Evolutionary conservation across 176 grass and related monocot genomes (phyloP).

Genomic region (Pharus latifolius): DNA sequence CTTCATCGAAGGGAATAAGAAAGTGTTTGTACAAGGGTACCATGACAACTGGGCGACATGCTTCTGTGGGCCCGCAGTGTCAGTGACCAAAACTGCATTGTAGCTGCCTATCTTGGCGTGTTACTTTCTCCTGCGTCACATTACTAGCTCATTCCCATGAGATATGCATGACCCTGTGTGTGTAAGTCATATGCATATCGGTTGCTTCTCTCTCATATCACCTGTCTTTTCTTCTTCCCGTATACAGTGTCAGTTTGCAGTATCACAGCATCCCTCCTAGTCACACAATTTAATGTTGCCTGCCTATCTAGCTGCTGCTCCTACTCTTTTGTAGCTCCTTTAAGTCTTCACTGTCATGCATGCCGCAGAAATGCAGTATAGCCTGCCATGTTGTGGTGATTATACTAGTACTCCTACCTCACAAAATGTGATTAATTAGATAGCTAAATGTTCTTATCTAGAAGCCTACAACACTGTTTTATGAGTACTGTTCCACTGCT

Average conservation of each 20-base stretch:
- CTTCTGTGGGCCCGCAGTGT: neutral
- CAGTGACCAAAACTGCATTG: neutral
- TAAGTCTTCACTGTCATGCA: constrained; percentile 11
- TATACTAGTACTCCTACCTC: no score
- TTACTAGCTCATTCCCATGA: no score
- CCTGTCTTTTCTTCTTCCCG: constrained; percentile 2
- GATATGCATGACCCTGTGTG: neutral
- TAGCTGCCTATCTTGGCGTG: neutral
- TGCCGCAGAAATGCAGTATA: constrained; percentile 11
- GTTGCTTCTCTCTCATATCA: neutral
- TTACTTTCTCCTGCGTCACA: no score
- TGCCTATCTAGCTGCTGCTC: constrained; percentile 13
- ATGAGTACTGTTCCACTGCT: no score
- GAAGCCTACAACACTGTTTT: no score
- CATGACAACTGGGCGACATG: constrained; percentile 1
- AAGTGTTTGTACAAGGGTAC: neutral
- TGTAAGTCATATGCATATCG: no score
- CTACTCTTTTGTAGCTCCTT: constrained; percentile 35
- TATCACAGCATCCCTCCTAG: neutral
- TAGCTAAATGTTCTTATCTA: no score
- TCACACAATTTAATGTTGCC: constrained; percentile 34
- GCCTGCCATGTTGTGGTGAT: no score
- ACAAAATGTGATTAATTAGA: no score
- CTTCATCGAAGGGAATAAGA: no score
- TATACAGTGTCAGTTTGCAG: neutral